These are phyloP conservation scores for Fonsecaea erecta DNA, from an alignment of 2,329 filamentous ascomycete genomes.

Conservation along the genomic window DNA sequence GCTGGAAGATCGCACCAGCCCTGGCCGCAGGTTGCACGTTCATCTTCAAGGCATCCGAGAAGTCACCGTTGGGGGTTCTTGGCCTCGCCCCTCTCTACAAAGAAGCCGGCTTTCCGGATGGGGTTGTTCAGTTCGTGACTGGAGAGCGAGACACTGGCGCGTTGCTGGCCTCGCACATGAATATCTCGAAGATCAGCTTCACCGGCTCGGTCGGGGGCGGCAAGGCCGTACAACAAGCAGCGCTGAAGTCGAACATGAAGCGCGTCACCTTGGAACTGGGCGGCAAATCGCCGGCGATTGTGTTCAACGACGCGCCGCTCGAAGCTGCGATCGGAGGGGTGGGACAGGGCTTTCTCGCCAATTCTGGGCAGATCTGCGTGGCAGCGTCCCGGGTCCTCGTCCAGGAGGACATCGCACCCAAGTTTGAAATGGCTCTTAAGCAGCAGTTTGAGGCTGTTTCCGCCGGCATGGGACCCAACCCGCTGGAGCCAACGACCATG, in stretches of 20 bases:
- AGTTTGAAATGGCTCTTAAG: conserved; percentile 56
- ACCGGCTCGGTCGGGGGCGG: conserved; percentile 75
- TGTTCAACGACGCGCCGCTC: conserved; percentile 62
- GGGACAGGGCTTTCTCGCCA: conserved; percentile 63
- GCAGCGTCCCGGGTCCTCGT: conserved; percentile 68
- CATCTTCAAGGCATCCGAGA: conserved; percentile 62
- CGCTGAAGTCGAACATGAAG: conserved; percentile 58
- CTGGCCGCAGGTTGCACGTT: conserved; percentile 62
- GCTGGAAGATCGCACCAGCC: conserved; percentile 59
- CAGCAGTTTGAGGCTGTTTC: conserved; percentile 62
- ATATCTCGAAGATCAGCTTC: conserved; percentile 77
- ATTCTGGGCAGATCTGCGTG: conserved; percentile 68
- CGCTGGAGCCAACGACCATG: conserved; percentile 63
- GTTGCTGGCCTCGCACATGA: conserved; percentile 68
- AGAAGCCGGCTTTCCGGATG: conserved; percentile 76
- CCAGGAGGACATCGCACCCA: conserved; percentile 63
- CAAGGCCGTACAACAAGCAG: conserved; percentile 46
- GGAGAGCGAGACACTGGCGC: conserved; percentile 71
- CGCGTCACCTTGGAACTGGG: conserved; percentile 63
- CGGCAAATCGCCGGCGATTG: conserved; percentile 64
- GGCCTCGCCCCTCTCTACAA: conserved; percentile 69
- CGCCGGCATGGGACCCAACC: conserved; percentile 68
- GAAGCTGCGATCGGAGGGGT: conserved; percentile 79
- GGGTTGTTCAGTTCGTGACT: conserved; percentile 77
- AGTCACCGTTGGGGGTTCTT: conserved; percentile 61